phyloP scores from a whole-genome alignment of 805 yeast species.

The Cyberlindnera meyerae region DNA sequence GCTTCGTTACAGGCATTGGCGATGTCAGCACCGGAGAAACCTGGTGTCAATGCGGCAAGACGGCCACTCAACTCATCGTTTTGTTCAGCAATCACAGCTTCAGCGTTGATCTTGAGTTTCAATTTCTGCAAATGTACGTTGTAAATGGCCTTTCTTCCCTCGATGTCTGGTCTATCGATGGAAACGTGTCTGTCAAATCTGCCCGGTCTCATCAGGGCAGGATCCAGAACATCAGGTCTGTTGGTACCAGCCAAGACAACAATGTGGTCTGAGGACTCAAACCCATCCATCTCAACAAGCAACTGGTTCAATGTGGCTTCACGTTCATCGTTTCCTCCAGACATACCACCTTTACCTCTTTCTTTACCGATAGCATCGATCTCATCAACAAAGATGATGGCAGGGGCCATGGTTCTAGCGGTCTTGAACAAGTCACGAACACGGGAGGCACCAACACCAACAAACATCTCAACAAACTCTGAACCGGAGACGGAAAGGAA shows the following conservation, averaged over 20 bases:
- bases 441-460: slow-evolving; percentile 93
- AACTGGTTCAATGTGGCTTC: slow-evolving; percentile 90
- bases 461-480: slow-evolving; percentile 95
- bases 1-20: slow-evolving; percentile 95
- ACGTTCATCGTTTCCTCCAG: slow-evolving; percentile 88
- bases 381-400: slow-evolving; percentile 89
- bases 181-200: slow-evolving; percentile 88
- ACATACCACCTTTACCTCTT: slow-evolving; percentile 64
- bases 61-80: slow-evolving; percentile 69
- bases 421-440: slow-evolving; percentile 89
- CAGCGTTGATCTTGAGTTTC: slow-evolving; percentile 39
- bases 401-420: slow-evolving; percentile 86
- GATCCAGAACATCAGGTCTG: slow-evolving; percentile 85
- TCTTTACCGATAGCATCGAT: slow-evolving; percentile 94
- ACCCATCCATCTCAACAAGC: slow-evolving; percentile 95
- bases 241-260: slow-evolving; percentile 95
- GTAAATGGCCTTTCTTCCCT: slow-evolving; percentile 84
- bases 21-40: slow-evolving; percentile 94
- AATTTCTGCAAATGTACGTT: slow-evolving; percentile 70
- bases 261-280: slow-evolving; percentile 80
- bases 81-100: slow-evolving; percentile 37
- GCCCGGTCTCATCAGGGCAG: slow-evolving; percentile 90
- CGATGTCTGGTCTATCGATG: slow-evolving; percentile 82
- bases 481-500: slow-evolving; percentile 89
- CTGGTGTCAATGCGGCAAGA: slow-evolving; percentile 89